Evolutionary conservation across 768 basidiomycete species (phyloP).

Genomic region (Paxillus rubicundulus): DNA sequence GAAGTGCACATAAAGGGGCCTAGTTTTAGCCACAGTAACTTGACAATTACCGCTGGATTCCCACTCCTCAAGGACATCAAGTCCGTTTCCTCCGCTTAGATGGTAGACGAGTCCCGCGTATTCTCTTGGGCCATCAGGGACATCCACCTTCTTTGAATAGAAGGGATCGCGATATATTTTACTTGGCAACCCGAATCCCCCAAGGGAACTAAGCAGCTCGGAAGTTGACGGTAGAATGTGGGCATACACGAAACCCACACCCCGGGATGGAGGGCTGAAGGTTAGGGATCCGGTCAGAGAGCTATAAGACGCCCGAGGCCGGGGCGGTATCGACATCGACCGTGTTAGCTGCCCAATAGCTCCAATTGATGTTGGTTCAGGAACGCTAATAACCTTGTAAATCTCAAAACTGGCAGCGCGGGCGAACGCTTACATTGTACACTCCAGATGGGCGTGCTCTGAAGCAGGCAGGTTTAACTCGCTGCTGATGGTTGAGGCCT

Average conservation of each 20-base stretch:
- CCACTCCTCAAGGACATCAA: constrained; percentile 65
- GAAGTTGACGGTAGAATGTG: constrained; percentile 49
- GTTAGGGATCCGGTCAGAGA: constrained; percentile 7
- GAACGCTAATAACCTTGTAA: constrained; percentile 8
- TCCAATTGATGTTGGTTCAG: constrained; percentile 11
- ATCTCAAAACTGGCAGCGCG: neutral
- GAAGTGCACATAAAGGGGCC: constrained; percentile 29
- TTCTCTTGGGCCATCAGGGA: constrained; percentile 65
- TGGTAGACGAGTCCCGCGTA: constrained; percentile 78
- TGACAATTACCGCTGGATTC: constrained; percentile 13
- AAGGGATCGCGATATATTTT: constrained; percentile 75
- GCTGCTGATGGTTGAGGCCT: constrained; percentile 2
- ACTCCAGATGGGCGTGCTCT: constrained; percentile 1
- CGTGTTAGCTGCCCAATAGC: neutral
- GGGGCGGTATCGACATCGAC: neutral
- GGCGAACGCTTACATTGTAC: constrained; percentile 16
- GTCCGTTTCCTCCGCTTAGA: constrained; percentile 61
- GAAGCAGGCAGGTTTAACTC: constrained; percentile 2
- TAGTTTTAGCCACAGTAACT: neutral
- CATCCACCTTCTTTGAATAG: constrained; percentile 72
- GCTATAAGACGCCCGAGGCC: constrained; percentile 19
- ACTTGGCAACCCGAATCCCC: constrained; percentile 46
- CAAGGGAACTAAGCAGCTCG: constrained; percentile 45
- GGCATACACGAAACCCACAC: constrained; percentile 43
- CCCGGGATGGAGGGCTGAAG: neutral